phyloP scores from a whole-genome alignment of 495 filamentous ascomycete genomes.

The Pyronema omphalodes region DNA sequence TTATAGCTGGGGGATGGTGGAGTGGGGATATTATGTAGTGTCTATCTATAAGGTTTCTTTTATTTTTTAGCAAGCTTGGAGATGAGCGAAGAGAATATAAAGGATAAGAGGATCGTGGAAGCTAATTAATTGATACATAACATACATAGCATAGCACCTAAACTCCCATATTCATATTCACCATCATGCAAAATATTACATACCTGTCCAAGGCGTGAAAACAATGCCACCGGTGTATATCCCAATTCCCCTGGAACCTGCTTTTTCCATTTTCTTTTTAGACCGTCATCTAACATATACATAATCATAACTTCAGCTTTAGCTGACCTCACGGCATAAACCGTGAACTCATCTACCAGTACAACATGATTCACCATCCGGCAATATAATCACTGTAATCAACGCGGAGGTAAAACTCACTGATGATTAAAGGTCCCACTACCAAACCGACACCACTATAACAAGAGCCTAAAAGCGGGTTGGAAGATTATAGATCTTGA shows the following conservation, averaged over 20 bases:
- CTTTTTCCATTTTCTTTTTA: neutral
- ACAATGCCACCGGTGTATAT: neutral
- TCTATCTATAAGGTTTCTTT: no score
- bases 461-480: neutral
- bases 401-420: neutral
- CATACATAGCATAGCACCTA: no score
- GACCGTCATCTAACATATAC: neutral
- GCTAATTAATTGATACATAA: no score
- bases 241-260: no score
- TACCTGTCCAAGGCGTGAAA: neutral
- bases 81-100: no score
- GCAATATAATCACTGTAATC: neutral
- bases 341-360: neutral
- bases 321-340: neutral
- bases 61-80: no score
- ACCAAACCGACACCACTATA: neutral
- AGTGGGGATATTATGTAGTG: no score
- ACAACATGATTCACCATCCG: no score
- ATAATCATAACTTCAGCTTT: no score
- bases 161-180: neutral
- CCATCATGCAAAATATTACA: neutral
- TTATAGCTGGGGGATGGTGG: no score
- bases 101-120: no score
- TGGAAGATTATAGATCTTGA: no score
- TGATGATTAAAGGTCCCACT: neutral